phyloP scores from a whole-genome alignment of 2,329 filamentous ascomycete species.

The Calonectria crousiana region DNA sequence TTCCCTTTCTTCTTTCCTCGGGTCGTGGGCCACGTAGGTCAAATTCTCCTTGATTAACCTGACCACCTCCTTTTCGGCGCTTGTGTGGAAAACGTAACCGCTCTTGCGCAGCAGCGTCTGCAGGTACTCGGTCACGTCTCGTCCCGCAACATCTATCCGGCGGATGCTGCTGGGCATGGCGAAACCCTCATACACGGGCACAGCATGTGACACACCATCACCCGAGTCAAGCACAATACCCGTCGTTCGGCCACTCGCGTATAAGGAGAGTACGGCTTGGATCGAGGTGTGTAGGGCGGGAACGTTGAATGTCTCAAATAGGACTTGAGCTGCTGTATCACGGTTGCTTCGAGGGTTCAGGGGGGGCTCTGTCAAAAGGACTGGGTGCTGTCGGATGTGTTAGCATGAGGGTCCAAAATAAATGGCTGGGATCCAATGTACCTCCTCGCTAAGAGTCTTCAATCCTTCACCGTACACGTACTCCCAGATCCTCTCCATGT shows the following conservation, averaged over 20 bases:
- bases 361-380: slow-evolving; percentile 94
- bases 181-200: slow-evolving; percentile 98
- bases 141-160: slow-evolving; percentile 93
- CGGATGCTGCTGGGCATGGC: slow-evolving; percentile 96
- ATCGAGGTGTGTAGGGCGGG: slow-evolving; percentile 97
- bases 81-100: slow-evolving; percentile 96
- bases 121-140: slow-evolving; percentile 96
- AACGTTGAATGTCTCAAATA: slow-evolving; percentile 99
- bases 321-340: slow-evolving; percentile 94
- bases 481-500: slow-evolving; percentile 99
- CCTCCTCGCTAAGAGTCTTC: slow-evolving; percentile 97
- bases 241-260: slow-evolving; percentile 94
- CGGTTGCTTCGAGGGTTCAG: slow-evolving; percentile 96
- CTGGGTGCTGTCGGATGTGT: slow-evolving; percentile 76
- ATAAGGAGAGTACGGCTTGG: slow-evolving; percentile 94
- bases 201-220: slow-evolving; percentile 96
- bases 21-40: slow-evolving; percentile 90
- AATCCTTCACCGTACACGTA: slow-evolving; percentile 96
- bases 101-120: slow-evolving; percentile 92
- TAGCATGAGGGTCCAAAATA: slow-evolving; percentile 29
- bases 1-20: slow-evolving; percentile 95
- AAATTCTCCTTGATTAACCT: slow-evolving; percentile 96
- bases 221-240: slow-evolving; percentile 96
- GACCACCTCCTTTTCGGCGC: slow-evolving; percentile 99
- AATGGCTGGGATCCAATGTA: slow-evolving; percentile 48